phyloP scores from a whole-genome alignment of 441 rosid genomes.

The Rhodomyrtus psidioides region DNA sequence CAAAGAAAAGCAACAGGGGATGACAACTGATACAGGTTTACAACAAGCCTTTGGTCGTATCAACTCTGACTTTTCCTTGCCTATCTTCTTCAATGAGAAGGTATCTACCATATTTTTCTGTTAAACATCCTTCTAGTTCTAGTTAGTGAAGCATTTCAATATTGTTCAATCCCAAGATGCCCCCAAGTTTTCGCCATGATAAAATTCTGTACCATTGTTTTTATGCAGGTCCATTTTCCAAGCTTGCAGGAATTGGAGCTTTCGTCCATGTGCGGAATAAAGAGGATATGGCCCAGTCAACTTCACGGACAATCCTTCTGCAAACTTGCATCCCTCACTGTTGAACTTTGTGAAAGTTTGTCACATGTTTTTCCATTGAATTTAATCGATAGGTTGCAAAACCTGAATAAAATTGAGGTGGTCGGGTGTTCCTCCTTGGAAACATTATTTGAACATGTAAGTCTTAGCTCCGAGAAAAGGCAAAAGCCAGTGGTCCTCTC shows the following conservation, averaged over 20 bases:
- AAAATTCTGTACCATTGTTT: neutral
- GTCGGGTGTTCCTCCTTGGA: neutral
- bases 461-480: rapidly evolving
- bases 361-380: neutral
- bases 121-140: neutral
- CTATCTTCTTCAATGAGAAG: neutral
- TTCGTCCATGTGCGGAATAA: neutral
- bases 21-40: neutral
- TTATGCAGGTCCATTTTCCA: neutral
- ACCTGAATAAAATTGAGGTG: neutral
- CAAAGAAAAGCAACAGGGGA: neutral
- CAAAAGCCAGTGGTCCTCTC: neutral
- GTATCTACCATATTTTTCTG: rapidly evolving
- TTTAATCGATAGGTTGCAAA: neutral
- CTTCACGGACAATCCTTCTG: neutral
- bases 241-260: neutral
- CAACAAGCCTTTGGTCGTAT: neutral
- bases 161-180: neutral
- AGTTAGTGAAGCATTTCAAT: rapidly evolving
- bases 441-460: neutral
- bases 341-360: neutral
- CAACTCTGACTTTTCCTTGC: neutral
- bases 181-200: neutral
- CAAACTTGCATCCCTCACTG: neutral
- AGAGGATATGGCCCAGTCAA: neutral